Evolutionary conservation across 2,329 filamentous ascomycete species (phyloP), one percentile per base, ranked within the genome.

Genomic region (Fusarium lateritium): DNA sequence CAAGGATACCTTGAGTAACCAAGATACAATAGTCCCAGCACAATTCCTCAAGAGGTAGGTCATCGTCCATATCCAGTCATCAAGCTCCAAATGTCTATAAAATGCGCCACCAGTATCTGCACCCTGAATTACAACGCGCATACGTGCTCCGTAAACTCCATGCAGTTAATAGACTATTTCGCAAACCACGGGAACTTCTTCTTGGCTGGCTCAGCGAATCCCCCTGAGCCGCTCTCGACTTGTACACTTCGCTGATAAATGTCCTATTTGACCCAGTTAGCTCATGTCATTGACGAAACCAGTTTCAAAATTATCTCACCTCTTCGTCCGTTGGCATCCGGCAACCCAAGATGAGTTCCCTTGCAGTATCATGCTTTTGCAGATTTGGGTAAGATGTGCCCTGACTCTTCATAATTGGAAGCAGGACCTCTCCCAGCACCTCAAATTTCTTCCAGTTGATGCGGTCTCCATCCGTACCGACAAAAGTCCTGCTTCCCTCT

Each of bases 361-460:
- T 86, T 6, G 92, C 88, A 54, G 87, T 85, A 62, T 95, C 91
- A 73, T 92, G 90, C 73, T 86, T 90, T 34, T 84, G 83, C 65
- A 95, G 82, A 65, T 90, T 91, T 26, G 89, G 88, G 73, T 98
- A 98, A 7, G 94, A 90, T 49, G 89, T 89, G 55, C 92, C 92
- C 79, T 98, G 94, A 75, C 95, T 97, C 80, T 91, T 92, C 87
- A 98, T 97, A 56, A 99, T 90, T 3, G 93, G 92, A 62, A 98
- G 84, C 54, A 98, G 87, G 7, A 98, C 92, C 73, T 98, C 95
- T 8, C 94, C 94, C 80, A 98, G 90, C 33, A 99, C 91, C 79
- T 98, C 95, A 75, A 98, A 99, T 78, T 99, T 99, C 80, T 92
- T 94, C 96, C 96, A 99, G 78, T 98, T 98, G 77, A 99, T 93